A percentile compares a stretch with the other conserved stretches of the same genome.
Conservation (phyloP, 2,329 filamentous ascomycete species). For the Sarocladiaceae sp. region DNA sequence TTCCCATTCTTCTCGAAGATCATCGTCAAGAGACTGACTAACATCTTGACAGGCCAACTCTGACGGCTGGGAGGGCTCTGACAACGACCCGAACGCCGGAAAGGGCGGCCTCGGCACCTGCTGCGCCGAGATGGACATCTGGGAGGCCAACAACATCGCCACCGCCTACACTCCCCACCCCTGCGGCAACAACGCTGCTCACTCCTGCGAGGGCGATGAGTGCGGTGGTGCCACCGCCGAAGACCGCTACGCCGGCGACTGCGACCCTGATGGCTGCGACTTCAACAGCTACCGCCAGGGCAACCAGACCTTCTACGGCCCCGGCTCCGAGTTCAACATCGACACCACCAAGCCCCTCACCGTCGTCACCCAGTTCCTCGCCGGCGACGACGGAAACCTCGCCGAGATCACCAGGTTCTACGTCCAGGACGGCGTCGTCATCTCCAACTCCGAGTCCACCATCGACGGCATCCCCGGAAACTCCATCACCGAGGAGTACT, state of each 20-base stretch:
- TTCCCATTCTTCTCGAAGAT: conserved; percentile 23
- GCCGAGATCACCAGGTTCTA: conserved; percentile 29
- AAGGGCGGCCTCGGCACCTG: conserved; percentile 47
- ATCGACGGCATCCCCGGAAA: conserved; percentile 33
- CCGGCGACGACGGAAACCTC: conserved; percentile 42
- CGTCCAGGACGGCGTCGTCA: conserved; percentile 52
- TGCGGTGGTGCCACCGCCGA: conserved; percentile 48
- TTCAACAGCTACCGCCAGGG: conserved; percentile 65
- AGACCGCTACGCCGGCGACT: conserved; percentile 54
- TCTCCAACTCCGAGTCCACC: conserved; percentile 43
- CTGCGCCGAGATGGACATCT: conserved; percentile 59
- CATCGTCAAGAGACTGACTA: conserved; percentile 14
- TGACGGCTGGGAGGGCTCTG: conserved; percentile 44
- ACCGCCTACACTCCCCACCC: conserved; percentile 61
- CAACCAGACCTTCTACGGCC: conserved; percentile 56
- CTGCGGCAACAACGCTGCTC: conserved; percentile 45
- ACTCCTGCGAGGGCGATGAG: conserved; percentile 41
- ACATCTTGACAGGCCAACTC: conserved; percentile 41
- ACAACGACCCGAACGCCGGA: conserved; percentile 48
- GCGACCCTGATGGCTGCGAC: conserved; percentile 65
- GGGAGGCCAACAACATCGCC: conserved; percentile 60
- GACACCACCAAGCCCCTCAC: conserved; percentile 56
- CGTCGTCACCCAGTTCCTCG: conserved; percentile 60
- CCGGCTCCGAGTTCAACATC: conserved; percentile 44
- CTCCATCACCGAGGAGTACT: conserved; percentile 52